Conservation (phyloP, 2,329 filamentous ascomycete species). For the Colletotrichum ledebouriae region DNA sequence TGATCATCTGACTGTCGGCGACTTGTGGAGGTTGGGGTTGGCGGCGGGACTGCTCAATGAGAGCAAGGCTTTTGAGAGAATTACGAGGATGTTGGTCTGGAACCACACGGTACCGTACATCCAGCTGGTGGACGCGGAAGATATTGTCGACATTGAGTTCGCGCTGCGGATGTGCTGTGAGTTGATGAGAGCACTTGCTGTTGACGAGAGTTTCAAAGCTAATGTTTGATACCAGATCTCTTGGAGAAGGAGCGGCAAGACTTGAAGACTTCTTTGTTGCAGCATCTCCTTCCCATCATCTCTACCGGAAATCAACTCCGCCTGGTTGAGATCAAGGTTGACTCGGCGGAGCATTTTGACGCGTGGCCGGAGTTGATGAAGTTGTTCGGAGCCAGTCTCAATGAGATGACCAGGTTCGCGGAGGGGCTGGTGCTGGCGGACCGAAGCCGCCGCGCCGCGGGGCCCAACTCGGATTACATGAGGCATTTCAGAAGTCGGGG, state of each 20-base stretch:
- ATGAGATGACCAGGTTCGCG: slow-evolving; percentile 37
- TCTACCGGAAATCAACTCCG: slow-evolving; percentile 40
- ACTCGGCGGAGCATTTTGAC: slow-evolving; percentile 41
- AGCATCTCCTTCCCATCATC: slow-evolving; percentile 39
- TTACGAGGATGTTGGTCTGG: slow-evolving; percentile 37
- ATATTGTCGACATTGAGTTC: slow-evolving; percentile 39
- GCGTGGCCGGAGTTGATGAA: slow-evolving; percentile 42
- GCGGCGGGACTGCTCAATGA: slow-evolving; percentile 40
- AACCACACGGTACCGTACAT: slow-evolving; percentile 41
- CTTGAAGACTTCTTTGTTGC: slow-evolving; percentile 39
- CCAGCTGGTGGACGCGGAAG: slow-evolving; percentile 38
- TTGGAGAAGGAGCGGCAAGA: slow-evolving; percentile 41
- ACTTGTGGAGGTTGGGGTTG: slow-evolving; percentile 38
- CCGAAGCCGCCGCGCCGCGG: slow-evolving; percentile 35
- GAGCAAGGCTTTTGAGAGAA: slow-evolving; percentile 35
- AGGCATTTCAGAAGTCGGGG: slow-evolving; percentile 37
- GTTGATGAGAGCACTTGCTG: slow-evolving; percentile 18
- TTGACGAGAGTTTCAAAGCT: neutral
- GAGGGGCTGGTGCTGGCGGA: slow-evolving; percentile 35
- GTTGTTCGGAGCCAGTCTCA: slow-evolving; percentile 40
- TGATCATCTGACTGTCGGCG: slow-evolving; percentile 37
- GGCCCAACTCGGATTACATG: slow-evolving; percentile 39
- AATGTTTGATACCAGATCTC: slow-evolving; percentile 26
- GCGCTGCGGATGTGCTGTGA: slow-evolving; percentile 41
- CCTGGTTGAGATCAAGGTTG: slow-evolving; percentile 42